phyloP scores from a whole-genome alignment of 208 protist genomes.

The Acanthamoeba rhysodes region DNA sequence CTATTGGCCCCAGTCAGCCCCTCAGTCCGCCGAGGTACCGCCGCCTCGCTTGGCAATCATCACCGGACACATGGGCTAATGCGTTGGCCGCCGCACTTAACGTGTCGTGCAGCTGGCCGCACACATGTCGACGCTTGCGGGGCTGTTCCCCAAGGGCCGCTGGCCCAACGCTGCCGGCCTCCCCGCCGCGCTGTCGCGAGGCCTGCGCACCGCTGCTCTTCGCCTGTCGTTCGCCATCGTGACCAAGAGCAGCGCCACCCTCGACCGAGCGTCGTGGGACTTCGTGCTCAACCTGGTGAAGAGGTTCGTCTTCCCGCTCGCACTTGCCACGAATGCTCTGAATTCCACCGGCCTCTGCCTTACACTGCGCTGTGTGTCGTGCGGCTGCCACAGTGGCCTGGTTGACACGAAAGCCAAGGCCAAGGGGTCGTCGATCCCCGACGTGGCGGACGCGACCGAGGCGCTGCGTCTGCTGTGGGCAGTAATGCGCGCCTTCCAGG shows the following conservation, averaged over 20 bases:
- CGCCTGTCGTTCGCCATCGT: conserved; percentile 1
- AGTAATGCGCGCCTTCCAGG: not conserved
- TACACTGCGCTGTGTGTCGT: not conserved
- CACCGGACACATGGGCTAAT: not conserved
- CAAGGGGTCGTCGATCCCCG: conserved; percentile 4
- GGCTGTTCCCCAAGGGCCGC: conserved; percentile 47
- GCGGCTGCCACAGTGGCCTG: not conserved
- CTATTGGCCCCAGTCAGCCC: not conserved
- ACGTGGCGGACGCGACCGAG: conserved; percentile 11
- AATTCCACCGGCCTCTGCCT: not conserved
- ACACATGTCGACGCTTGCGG: conserved; percentile 7
- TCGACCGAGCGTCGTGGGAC: conserved; percentile 39
- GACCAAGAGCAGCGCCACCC: not conserved
- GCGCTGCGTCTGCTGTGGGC: not conserved
- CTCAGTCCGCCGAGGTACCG: not conserved
- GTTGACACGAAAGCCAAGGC: conserved; percentile 62
- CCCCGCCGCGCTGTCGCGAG: conserved; percentile 1
- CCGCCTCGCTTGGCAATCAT: not conserved
- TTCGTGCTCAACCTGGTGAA: conserved; percentile 31
- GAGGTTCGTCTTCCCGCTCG: not conserved
- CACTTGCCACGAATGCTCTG: not conserved
- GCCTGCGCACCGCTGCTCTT: not conserved
- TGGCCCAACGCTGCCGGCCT: conserved; percentile 26
- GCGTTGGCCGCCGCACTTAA: not conserved
- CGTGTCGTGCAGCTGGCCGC: not conserved